A percentile compares a stretch with the other conserved stretches of the same genome.
Evolutionary conservation across 164 flowering plant species (phyloP).

Genomic region (Liriodendron chinense): DNA sequence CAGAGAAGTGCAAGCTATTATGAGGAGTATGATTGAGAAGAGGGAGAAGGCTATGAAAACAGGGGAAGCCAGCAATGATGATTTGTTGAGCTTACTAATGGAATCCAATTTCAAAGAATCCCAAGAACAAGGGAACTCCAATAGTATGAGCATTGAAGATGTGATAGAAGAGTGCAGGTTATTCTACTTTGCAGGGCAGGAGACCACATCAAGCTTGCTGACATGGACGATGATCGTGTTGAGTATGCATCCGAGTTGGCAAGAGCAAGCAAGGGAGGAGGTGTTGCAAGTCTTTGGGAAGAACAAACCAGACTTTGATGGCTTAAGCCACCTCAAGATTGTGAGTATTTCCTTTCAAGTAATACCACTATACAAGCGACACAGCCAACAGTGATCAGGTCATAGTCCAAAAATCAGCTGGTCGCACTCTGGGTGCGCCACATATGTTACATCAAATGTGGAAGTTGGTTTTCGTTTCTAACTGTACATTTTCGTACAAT

Average conservation of each 20-base stretch:
- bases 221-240: constrained; percentile 46
- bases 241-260: constrained; percentile 45
- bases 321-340: constrained; percentile 16
- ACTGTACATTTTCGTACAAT: too few species aligned
- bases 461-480: too few species aligned
- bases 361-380: neutral
- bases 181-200: constrained; percentile 41
- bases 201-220: constrained; percentile 41
- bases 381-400: neutral
- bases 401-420: neutral
- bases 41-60: constrained; percentile 10
- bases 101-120: constrained; percentile 4
- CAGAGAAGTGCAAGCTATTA: constrained; percentile 6
- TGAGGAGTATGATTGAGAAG: constrained; percentile 5
- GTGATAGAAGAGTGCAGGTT: constrained; percentile 44
- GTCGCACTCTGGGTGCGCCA: neutral
- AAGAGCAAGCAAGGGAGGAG: constrained; percentile 49
- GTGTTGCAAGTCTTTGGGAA: constrained; percentile 29
- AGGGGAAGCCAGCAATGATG: neutral
- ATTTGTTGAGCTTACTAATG: constrained; percentile 5
- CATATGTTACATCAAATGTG: neutral
- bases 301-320: constrained; percentile 24
- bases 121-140: neutral
- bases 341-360: neutral
- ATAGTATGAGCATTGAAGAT: constrained; percentile 33